phyloP scores from a whole-genome alignment of 2,329 filamentous ascomycete species.

The Neopestalotiopsis clavispora region DNA sequence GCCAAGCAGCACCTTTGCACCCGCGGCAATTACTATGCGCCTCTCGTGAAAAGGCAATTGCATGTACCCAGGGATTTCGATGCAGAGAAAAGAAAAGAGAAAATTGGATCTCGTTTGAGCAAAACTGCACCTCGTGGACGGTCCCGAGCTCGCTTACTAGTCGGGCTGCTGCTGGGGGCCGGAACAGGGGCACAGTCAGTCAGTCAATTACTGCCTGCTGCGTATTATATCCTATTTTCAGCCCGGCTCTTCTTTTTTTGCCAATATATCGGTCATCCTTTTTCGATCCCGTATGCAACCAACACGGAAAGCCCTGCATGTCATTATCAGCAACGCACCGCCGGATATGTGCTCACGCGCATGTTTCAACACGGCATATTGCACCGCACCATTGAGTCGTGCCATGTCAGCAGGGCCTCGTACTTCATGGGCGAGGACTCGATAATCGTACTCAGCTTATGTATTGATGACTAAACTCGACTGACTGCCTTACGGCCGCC shows the following conservation, averaged over 20 bases:
- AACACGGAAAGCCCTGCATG: background rate
- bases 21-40: background rate
- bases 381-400: background rate
- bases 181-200: background rate
- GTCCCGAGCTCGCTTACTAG: background rate
- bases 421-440: background rate
- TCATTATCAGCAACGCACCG: background rate
- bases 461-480: background rate
- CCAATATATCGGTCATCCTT: background rate
- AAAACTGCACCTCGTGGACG: background rate
- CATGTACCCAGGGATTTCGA: background rate
- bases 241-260: background rate
- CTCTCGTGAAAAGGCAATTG: background rate
- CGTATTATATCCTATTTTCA: background rate
- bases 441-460: background rate
- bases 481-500: background rate
- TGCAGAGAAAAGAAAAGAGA: background rate
- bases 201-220: too few relatives aligned
- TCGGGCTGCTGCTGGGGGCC: background rate
- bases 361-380: background rate
- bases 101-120: background rate
- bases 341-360: background rate
- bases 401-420: background rate
- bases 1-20: background rate
- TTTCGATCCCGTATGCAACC: background rate